Percentiles rank a stretch among this genome's conserved stretches.
phyloP scores from a whole-genome alignment of 768 basidiomycete genomes.

The Trametes villosa region DNA sequence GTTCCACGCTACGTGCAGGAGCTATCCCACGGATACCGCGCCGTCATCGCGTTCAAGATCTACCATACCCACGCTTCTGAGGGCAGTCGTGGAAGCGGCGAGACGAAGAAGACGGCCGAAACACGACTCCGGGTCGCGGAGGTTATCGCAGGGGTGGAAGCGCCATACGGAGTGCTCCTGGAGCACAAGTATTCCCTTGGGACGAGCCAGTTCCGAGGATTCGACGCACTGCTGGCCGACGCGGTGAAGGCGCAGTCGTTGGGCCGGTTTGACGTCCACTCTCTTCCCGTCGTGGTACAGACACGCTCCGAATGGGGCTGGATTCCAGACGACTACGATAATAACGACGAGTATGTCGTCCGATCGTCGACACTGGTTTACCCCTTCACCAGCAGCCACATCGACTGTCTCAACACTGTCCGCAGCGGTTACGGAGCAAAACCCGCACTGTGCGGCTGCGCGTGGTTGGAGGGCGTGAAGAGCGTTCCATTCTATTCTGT shows the following conservation, averaged over 20 bases:
- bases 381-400: conserved; percentile 29
- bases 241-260: neutral
- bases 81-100: no score
- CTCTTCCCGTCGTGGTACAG: conserved; percentile 26
- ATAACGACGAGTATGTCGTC: neutral
- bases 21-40: conserved; percentile 27
- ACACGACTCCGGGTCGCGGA: neutral
- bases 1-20: conserved; percentile 29
- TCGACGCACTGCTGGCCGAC: conserved; percentile 28
- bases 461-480: conserved; percentile 2
- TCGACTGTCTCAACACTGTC: conserved; percentile 5
- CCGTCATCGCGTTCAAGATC: conserved; percentile 39
- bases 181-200: conserved; percentile 35
- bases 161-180: conserved; percentile 34
- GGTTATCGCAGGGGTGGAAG: conserved; percentile 17
- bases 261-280: conserved; percentile 19
- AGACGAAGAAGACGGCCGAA: neutral
- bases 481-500: conserved; percentile 22
- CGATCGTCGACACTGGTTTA: conserved; percentile 11
- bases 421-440: no score
- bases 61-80: conserved; percentile 22
- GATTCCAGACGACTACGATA: neutral
- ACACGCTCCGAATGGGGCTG: conserved; percentile 4
- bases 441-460: neutral
- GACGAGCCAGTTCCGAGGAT: conserved; percentile 29